Conservation (phyloP, 78 protist species). For the Dictyostelium citrinum region DNA sequence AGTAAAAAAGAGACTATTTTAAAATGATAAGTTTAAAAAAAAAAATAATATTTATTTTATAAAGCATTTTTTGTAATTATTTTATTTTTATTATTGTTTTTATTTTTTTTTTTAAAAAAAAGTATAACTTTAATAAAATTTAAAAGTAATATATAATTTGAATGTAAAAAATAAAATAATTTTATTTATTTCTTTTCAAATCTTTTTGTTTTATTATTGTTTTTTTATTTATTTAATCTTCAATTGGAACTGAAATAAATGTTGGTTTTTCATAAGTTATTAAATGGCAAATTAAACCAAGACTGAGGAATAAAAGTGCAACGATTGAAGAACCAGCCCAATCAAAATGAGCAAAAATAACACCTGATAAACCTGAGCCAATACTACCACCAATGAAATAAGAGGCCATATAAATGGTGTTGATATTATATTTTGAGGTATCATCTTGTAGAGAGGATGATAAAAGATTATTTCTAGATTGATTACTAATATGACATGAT, state of each 20-base stretch:
- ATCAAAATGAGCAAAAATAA: not conserved
- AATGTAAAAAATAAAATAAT: no score
- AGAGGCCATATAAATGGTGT: conserved; percentile 44
- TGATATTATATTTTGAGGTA: not conserved
- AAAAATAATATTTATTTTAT: not conserved
- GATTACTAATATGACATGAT: conserved; percentile 42
- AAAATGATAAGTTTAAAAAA: not conserved
- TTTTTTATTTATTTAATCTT: not conserved
- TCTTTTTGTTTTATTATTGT: not conserved
- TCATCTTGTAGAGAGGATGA: not conserved
- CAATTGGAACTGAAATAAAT: not conserved
- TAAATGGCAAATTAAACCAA: conserved; percentile 39
- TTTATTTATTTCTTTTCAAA: not conserved
- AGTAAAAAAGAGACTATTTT: not conserved
- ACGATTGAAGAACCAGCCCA: conserved; percentile 29
- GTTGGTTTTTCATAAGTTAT: not conserved
- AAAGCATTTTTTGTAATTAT: no score
- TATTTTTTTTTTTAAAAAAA: not conserved
- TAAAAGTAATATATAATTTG: no score
- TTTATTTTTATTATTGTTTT: not conserved
- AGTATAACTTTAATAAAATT: no score
- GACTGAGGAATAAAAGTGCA: conserved; percentile 1
- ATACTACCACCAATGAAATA: conserved; percentile 61
- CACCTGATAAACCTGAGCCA: conserved; percentile 37
- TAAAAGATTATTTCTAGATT: conserved; percentile 22